A percentile compares a stretch with the other conserved stretches of the same genome.
Evolutionary conservation across 768 basidiomycete species (phyloP).

Genomic region (Myochromella boudieri): DNA sequence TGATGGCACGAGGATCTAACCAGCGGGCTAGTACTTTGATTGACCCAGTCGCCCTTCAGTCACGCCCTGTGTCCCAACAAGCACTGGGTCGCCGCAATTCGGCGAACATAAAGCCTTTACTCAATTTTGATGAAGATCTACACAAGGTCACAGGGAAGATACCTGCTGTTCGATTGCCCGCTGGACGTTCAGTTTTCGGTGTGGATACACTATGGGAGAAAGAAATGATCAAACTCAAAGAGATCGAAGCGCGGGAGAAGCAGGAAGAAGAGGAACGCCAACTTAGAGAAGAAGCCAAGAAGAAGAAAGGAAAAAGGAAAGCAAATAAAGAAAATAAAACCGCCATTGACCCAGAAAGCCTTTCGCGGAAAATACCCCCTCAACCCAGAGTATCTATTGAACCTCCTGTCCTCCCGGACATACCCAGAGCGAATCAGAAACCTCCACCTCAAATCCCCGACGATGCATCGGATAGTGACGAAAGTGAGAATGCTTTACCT

Average conservation of each 20-base stretch:
- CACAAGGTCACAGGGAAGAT: conserved; percentile 27
- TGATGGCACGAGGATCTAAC: conserved; percentile 76
- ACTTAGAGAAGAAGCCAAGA: conserved; percentile 47
- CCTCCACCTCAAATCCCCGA: conserved; percentile 38
- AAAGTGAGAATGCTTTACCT: conserved; percentile 35
- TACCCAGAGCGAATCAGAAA: conserved; percentile 36
- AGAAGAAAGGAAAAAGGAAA: conserved; percentile 47
- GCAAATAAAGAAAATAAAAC: conserved; percentile 24
- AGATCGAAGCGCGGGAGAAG: conserved; percentile 72
- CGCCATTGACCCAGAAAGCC: conserved; percentile 5
- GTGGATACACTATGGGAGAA: conserved; percentile 92
- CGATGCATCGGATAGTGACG: conserved; percentile 56
- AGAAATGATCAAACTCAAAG: conserved; percentile 78
- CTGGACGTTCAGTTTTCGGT: conserved; percentile 83
- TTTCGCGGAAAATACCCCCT: conserved; percentile 13
- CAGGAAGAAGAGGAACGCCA: conserved; percentile 52
- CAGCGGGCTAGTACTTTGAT: conserved; percentile 69
- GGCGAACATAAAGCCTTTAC: conserved; percentile 57
- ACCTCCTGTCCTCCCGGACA: conserved; percentile 47
- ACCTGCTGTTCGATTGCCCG: conserved; percentile 28
- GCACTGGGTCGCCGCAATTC: conserved; percentile 50
- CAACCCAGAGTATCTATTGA: conserved; percentile 32
- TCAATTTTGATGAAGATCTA: conserved; percentile 60
- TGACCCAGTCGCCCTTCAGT: conserved; percentile 61
- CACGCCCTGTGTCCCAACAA: conserved; percentile 40